phyloP scores from a whole-genome alignment of 2,329 filamentous ascomycete genomes.

The Aspergillus sp. region DNA sequence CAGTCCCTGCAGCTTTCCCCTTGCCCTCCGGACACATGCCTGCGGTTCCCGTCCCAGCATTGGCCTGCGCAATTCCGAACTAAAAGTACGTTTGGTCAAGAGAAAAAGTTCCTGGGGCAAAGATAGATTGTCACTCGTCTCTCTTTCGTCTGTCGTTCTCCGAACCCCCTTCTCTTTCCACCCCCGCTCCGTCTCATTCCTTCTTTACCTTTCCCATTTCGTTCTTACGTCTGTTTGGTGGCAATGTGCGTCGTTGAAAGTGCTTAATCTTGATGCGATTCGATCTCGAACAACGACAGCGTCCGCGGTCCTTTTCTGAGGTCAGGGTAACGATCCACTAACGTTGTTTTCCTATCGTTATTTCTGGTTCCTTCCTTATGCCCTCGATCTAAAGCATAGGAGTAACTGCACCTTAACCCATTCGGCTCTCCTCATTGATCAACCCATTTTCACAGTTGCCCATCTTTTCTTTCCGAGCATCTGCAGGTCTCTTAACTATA shows the following conservation, averaged over 20 bases:
- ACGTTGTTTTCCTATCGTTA: conserved; percentile 12
- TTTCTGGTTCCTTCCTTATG: conserved; percentile 8
- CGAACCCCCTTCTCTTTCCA: conserved; percentile 3
- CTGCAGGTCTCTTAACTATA: conserved; percentile 1
- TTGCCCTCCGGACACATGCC: conserved; percentile 19
- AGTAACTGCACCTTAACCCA: conserved; percentile 12
- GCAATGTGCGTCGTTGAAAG: conserved; percentile 26
- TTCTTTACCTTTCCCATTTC: conserved; percentile 16
- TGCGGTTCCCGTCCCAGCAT: conserved; percentile 16
- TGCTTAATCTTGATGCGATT: conserved; percentile 22
- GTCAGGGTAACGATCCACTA: conserved; percentile 14
- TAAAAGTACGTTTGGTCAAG: conserved; percentile 25
- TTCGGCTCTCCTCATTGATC: conserved; percentile 6
- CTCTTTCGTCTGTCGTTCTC: conserved; percentile 15
- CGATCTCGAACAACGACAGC: conserved; percentile 20
- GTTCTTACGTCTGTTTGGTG: conserved; percentile 20
- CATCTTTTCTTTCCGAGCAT: conserved; percentile 3
- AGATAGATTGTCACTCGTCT: conserved; percentile 22
- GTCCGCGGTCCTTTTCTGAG: conserved; percentile 11
- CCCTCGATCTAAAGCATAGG: conserved; percentile 18
- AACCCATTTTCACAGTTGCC: conserved; percentile 8
- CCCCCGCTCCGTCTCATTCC: conserved; percentile 6
- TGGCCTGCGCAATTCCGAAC: conserved; percentile 24
- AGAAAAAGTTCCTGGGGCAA: conserved; percentile 15
- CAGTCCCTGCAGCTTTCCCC: conserved; percentile 36